Conservation (phyloP, 1,139 yeast species). For the Yamadazyma taylorii region DNA sequence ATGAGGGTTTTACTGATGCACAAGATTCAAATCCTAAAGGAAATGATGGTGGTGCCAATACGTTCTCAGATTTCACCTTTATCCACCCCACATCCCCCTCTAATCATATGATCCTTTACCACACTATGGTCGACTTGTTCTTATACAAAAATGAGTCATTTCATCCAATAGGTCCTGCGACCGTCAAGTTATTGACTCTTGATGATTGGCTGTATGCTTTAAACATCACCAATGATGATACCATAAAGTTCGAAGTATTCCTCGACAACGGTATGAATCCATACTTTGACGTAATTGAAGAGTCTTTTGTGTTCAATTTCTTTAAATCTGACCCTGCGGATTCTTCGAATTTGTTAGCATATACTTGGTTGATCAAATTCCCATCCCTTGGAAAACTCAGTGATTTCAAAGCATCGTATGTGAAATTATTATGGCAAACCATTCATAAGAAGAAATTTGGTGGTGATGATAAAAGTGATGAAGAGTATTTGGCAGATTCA, state of each 20-base stretch:
- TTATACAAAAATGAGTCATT: slow-evolving; percentile 2
- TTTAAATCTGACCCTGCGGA: slow-evolving; percentile 15
- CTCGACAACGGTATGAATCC: slow-evolving; percentile 60
- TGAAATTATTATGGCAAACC: slow-evolving; percentile 62
- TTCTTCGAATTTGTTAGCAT: slow-evolving; percentile 34
- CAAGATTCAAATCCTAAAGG: no score
- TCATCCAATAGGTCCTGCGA: slow-evolving; percentile 7
- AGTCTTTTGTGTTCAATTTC: slow-evolving; percentile 68
- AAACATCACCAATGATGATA: slow-evolving; percentile 28
- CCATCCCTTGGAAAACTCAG: slow-evolving; percentile 36
- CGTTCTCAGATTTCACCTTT: no score
- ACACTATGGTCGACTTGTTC: slow-evolving; percentile 4
- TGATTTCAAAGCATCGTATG: slow-evolving; percentile 52
- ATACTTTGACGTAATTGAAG: slow-evolving; percentile 56
- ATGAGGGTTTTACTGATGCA: no score
- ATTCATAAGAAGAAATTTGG: slow-evolving; percentile 30
- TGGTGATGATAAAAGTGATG: slow-evolving; percentile 13
- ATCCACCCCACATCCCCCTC: no score
- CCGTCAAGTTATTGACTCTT: slow-evolving; percentile 43
- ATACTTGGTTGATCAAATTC: slow-evolving; percentile 69
- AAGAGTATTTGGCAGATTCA: slow-evolving; percentile 28
- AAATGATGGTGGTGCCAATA: no score
- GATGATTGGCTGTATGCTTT: slow-evolving; percentile 56
- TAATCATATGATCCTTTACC: no score
- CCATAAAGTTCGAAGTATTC: slow-evolving; percentile 38